phyloP scores from a whole-genome alignment of 148 eudicot genomes.

The Oxyria digyna region DNA sequence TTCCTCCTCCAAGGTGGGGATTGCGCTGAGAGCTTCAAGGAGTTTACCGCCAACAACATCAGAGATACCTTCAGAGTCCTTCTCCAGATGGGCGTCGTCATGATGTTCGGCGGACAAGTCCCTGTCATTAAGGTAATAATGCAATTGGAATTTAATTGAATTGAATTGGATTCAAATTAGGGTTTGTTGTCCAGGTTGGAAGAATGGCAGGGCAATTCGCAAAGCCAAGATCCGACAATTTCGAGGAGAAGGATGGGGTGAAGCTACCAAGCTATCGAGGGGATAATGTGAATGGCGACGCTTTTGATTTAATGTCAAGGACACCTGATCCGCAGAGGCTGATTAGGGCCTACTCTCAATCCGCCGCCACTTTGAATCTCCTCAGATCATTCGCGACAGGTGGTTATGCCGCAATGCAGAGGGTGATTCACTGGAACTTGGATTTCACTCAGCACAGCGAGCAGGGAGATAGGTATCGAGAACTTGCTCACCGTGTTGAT shows the following conservation, averaged over 20 bases:
- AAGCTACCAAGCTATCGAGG: conserved; percentile 41
- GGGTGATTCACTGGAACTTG: conserved; percentile 41
- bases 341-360: conserved; percentile 29
- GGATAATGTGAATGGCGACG: conserved; percentile 34
- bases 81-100: conserved; percentile 49
- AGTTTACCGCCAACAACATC: conserved; percentile 35
- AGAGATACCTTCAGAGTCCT: conserved; percentile 34
- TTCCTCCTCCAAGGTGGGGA: conserved; percentile 48
- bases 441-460: conserved; percentile 38
- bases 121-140: conserved; percentile 31
- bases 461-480: conserved; percentile 40
- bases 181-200: conserved; percentile 27
- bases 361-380: conserved; percentile 37
- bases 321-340: conserved; percentile 35
- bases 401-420: conserved; percentile 49
- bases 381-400: conserved; percentile 44
- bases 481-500: conserved; percentile 39
- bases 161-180: neutral
- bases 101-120: conserved; percentile 37
- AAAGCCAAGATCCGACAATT: conserved; percentile 33
- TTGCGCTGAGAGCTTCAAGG: conserved; percentile 55
- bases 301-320: conserved; percentile 32
- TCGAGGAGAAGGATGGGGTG: conserved; percentile 33
- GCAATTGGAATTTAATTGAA: neutral
- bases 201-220: conserved; percentile 53